Base-by-base conservation (phyloP, 2,329 filamentous ascomycete species). In the Westerdykella aurantiaca region DNA sequence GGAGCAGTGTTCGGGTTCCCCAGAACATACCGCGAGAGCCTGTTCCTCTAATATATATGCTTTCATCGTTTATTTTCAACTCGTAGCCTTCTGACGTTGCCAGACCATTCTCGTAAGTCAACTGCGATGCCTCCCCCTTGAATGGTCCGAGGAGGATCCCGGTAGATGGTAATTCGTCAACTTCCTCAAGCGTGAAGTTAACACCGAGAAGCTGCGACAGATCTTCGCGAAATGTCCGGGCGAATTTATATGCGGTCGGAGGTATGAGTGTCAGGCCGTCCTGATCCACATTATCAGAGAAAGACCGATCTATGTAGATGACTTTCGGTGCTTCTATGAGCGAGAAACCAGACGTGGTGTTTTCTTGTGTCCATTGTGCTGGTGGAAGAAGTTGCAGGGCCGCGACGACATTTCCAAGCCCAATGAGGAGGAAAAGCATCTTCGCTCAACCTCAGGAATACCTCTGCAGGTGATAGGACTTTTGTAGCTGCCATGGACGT, bases 221-320 rank as follows among this genome's bases (percentile, higher is more conserved):
- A 47, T 79, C 76, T 3, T 68, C 52, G 17, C 60, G 53, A 44
- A 78, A 77, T 0, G 67, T 71, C 14, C 63, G 53, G 2, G 74
- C 75, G 34, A 78, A 78, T 3, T 76, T 71, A n/a, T 61, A 50
- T 1, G 71, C 72, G 0, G 69, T 71, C 0, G 76, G 76, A 1
- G 76, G 76, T 35, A 78, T 77, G 7, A 77, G 63, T 0, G 74
- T 78, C 22, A 77, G 54, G 1, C 75, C 75, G 39, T 69, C 59
- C 0, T 62, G 60, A 43, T 79, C 76, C 6, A 57, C 62, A 25
- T 48, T 52, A 1, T 61, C 52, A 0, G 72, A 68, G 38, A 77
- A 70, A 1, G 45, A 48, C 0, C 51, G 47, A 4, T 70, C 56
- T 9, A 78, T 67, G 44, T 72, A 77, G 23, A 75, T 66, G 4